Conservation (phyloP, 768 basidiomycete genomes). For the Tulasnella sp. region DNA sequence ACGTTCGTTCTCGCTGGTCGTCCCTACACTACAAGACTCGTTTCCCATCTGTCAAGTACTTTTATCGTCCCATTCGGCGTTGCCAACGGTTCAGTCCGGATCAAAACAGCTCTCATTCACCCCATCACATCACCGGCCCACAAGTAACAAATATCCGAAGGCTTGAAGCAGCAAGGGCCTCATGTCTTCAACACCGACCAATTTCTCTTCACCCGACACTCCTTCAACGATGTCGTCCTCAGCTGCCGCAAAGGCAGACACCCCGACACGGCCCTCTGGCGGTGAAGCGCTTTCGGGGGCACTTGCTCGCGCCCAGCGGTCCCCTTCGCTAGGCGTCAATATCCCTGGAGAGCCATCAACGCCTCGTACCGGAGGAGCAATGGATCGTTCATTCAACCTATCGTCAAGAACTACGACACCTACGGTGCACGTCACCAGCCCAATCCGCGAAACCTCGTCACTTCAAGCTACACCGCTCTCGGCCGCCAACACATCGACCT, state of each 20-base stretch:
- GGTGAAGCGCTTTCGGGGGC: too few species aligned
- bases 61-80: background rate
- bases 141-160: background rate
- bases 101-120: background rate
- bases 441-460: background rate
- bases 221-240: background rate
- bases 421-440: background rate
- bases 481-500: background rate
- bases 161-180: background rate
- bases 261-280: background rate
- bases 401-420: background rate
- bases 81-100: conserved; percentile 3
- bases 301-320: background rate
- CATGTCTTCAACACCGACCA: background rate
- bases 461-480: background rate
- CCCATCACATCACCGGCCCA: background rate
- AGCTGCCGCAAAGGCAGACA: background rate
- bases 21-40: background rate
- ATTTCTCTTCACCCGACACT: background rate
- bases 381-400: background rate
- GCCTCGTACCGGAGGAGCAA: background rate
- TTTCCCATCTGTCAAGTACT: background rate
- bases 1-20: conserved; percentile 3
- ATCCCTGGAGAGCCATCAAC: background rate
- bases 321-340: background rate